Evolutionary conservation across 2,329 filamentous ascomycete genomes (phyloP), one percentile per base, ranked within the genome.

Genomic region (Falciphora oryzae): DNA sequence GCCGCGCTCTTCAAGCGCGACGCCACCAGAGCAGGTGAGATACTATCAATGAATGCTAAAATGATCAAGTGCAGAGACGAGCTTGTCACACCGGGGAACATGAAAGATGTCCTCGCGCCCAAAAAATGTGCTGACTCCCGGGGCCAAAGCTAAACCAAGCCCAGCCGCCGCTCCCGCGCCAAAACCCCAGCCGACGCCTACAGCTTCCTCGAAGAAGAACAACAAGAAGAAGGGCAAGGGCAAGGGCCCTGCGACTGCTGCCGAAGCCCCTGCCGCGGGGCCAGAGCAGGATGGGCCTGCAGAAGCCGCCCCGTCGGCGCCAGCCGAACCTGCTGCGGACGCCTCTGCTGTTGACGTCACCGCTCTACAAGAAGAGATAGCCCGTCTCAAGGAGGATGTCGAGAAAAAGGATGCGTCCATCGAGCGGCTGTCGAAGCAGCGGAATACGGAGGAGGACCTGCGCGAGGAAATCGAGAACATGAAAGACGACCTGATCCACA

Each of bases 401-500:
- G 74, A 76, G n/a, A 79, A 85, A 56, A 93, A 92, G 71, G 88
- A 93, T 68, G 81, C 81, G 1, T 87, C 88, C 56, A 93, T 97
- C 63, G 86, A 91, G 64, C 83, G 83, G 18, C 79, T 97, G 6
- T 85, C 85, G 31, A 84, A 85, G 65, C 89, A 89, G 74, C 81
- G 91, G 60, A 87, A 87, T 72, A 90, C 88, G 22, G 91, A 95
- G 65, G 91, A 94, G 64, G 89, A 89, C 27, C 80, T 96, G 58
- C 83, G 86, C 31, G 93, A 97, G 71, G 93, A 98, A 76, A 90
- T 97, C 65, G 92, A 96, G 70, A 88, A 85, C 4, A 79, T 98
- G 66, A 86, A 89, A 62, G 92, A 96, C 65, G 91, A 93, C 68
- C 79, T 98, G 10, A 78, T 94, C 58, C 82, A 86, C 61, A 87